Conservation (phyloP, 2,329 filamentous ascomycete genomes). For the Orbilia ellipsospora region DNA sequence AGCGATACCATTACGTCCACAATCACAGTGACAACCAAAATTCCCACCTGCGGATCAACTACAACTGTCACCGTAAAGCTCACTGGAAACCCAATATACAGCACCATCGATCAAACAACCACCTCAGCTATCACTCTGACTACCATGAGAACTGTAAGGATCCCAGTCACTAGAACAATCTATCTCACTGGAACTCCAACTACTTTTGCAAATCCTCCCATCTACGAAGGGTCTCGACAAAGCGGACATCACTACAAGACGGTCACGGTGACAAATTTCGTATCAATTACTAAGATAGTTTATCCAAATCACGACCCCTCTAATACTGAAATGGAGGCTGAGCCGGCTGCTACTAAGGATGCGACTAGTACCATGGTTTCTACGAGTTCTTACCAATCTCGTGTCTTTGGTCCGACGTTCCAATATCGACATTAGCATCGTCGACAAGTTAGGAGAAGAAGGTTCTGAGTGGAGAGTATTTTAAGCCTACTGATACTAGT, state of each 20-base stretch:
- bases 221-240: neutral
- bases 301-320: neutral
- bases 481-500: neutral
- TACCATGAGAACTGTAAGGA: conserved; percentile 8
- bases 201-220: neutral
- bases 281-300: conserved; percentile 19
- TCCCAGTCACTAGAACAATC: conserved; percentile 5
- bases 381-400: neutral
- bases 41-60: neutral
- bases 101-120: neutral
- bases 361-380: neutral
- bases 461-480: neutral
- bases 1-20: conserved; percentile 9
- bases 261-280: conserved; percentile 12
- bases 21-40: neutral
- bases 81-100: neutral
- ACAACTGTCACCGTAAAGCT: neutral
- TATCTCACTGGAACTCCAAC: neutral
- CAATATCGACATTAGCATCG: conserved; percentile 38
- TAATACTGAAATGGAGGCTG: neutral
- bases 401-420: neutral
- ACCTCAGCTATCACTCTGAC: conserved; percentile 14
- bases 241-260: conserved; percentile 5
- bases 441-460: conserved; percentile 5
- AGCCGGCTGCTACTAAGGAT: neutral